phyloP scores from a whole-genome alignment of 2,329 filamentous ascomycete genomes.

The Colletotrichum lupini region DNA sequence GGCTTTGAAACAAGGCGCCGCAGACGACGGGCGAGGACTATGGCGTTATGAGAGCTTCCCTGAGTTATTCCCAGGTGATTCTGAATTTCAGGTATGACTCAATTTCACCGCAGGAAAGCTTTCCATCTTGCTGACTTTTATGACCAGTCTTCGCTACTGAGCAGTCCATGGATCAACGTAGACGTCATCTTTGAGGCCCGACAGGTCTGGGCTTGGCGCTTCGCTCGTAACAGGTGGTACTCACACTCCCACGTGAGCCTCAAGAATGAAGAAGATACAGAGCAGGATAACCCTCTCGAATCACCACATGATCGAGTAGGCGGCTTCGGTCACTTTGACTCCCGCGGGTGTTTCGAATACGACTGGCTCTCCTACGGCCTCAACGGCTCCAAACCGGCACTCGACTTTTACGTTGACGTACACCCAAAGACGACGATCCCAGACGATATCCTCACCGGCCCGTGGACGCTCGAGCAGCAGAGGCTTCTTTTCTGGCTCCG shows the following conservation, averaged over 20 bases:
- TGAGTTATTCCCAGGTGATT: slow-evolving; percentile 48
- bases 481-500: slow-evolving; percentile 59
- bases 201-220: slow-evolving; percentile 56
- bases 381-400: slow-evolving; percentile 7
- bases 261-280: slow-evolving; percentile 34
- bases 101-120: neutral
- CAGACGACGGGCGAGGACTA: neutral
- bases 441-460: slow-evolving; percentile 51
- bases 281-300: slow-evolving; percentile 22
- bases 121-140: slow-evolving; percentile 14
- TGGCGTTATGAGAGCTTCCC: slow-evolving; percentile 22
- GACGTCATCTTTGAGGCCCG: slow-evolving; percentile 59
- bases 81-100: slow-evolving; percentile 55
- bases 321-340: slow-evolving; percentile 44
- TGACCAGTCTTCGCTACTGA: slow-evolving; percentile 54
- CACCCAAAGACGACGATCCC: slow-evolving; percentile 54
- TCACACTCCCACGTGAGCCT: slow-evolving; percentile 41
- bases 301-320: slow-evolving; percentile 39
- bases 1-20: slow-evolving; percentile 13
- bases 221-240: slow-evolving; percentile 48
- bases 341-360: slow-evolving; percentile 48
- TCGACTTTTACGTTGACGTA: slow-evolving; percentile 45
- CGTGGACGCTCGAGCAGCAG: slow-evolving; percentile 52
- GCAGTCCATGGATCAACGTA: slow-evolving; percentile 56
- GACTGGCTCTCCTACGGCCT: slow-evolving; percentile 43